phyloP scores from a whole-genome alignment of 2,329 filamentous ascomycete genomes.

The Penicillium fuscoglaucum region DNA sequence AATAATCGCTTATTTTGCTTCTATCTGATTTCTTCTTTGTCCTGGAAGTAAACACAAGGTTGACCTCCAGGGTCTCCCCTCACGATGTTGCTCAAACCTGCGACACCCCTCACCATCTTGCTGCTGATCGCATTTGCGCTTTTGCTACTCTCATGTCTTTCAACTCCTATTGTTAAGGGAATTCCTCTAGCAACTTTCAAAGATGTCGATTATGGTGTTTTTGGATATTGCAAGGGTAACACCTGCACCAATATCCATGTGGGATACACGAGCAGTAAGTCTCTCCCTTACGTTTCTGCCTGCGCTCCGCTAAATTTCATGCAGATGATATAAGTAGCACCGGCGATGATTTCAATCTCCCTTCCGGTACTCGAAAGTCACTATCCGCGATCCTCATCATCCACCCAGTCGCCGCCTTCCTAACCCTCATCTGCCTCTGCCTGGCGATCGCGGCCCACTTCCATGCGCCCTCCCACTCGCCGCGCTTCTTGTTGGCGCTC shows the following conservation, averaged over 20 bases:
- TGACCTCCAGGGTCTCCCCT: slow-evolving; percentile 9
- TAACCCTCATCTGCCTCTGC: slow-evolving; percentile 80
- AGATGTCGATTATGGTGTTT: slow-evolving; percentile 82
- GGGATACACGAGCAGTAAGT: slow-evolving; percentile 81
- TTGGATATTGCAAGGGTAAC: slow-evolving; percentile 74
- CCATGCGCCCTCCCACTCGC: slow-evolving; percentile 83
- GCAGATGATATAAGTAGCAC: slow-evolving; percentile 42
- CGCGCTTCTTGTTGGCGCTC: slow-evolving; percentile 79
- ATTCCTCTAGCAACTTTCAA: slow-evolving; percentile 80
- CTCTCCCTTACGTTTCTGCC: slow-evolving; percentile 16
- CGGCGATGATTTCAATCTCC: slow-evolving; percentile 59
- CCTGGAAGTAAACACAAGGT: background rate
- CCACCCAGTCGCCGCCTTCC: slow-evolving; percentile 83
- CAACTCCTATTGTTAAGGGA: slow-evolving; percentile 79
- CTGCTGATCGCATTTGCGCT: slow-evolving; percentile 83
- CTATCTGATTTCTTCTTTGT: background rate
- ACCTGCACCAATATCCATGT: slow-evolving; percentile 73
- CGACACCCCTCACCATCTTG: slow-evolving; percentile 84
- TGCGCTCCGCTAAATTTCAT: slow-evolving; percentile 13
- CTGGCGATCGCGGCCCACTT: slow-evolving; percentile 81
- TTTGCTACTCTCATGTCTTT: slow-evolving; percentile 83
- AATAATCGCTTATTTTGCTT: background rate
- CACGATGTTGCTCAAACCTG: slow-evolving; percentile 76
- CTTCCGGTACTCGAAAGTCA: slow-evolving; percentile 64
- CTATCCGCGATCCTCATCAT: slow-evolving; percentile 90